Percentiles rank a stretch among this genome's conserved stretches.
phyloP scores from a whole-genome alignment of 2,329 filamentous ascomycete species.

The Aspergillus sp. region DNA sequence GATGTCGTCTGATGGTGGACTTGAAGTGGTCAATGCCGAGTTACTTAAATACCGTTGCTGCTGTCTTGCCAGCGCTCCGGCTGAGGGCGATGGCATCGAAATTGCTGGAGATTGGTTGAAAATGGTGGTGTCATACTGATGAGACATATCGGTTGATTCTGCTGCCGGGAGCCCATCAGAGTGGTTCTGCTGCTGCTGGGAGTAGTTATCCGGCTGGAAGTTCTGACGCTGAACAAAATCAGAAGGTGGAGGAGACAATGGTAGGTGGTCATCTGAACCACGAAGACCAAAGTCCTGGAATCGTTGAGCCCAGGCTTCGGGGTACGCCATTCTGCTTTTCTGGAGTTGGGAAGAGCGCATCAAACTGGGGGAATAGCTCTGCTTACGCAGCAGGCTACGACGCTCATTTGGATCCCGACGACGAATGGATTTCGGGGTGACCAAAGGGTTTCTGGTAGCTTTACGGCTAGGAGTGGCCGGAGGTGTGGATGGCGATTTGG shows the following conservation, averaged over 20 bases:
- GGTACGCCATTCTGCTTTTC: slow-evolving; percentile 38
- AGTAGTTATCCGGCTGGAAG: slow-evolving; percentile 24
- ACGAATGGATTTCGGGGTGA: slow-evolving; percentile 34
- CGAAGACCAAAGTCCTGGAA: slow-evolving; percentile 51
- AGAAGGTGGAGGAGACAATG: slow-evolving; percentile 44
- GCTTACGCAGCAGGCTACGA: slow-evolving; percentile 35
- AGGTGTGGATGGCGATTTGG: slow-evolving; percentile 31
- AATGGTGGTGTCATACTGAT: slow-evolving; percentile 27
- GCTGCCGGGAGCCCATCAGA: slow-evolving; percentile 29
- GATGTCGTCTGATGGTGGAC: slow-evolving; percentile 34
- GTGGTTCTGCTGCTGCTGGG: slow-evolving; percentile 29
- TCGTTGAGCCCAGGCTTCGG: slow-evolving; percentile 49
- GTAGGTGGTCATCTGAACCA: slow-evolving; percentile 37
- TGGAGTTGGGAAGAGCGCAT: slow-evolving; percentile 50
- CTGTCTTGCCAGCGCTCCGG: slow-evolving; percentile 22
- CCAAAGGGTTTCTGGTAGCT: slow-evolving; percentile 29
- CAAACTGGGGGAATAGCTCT: slow-evolving; percentile 47
- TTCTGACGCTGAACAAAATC: slow-evolving; percentile 36
- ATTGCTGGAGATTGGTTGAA: slow-evolving; percentile 29
- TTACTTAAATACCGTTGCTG: slow-evolving; percentile 30
- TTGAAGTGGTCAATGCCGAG: slow-evolving; percentile 26
- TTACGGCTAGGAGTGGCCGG: slow-evolving; percentile 33
- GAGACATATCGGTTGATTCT: slow-evolving; percentile 24
- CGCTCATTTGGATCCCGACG: slow-evolving; percentile 38
- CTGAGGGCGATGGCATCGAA: slow-evolving; percentile 29